Base-by-base conservation (phyloP, 768 basidiomycete species). In the Mycena floridula region DNA sequence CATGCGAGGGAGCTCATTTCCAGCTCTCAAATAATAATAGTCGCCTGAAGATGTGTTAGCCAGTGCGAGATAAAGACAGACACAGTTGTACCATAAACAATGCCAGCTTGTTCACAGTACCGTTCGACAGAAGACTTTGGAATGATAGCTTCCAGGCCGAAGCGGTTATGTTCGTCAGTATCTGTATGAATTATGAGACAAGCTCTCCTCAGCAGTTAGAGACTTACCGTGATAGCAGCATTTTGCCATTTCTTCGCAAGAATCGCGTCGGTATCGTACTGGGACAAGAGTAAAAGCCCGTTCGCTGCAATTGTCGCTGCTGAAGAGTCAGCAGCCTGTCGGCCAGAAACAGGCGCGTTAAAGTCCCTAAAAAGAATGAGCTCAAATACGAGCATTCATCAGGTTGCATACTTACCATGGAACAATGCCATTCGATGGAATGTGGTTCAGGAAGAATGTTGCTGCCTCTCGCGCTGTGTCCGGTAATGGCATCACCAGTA, bases 311-410 rank as follows among this genome's bases (percentile, higher is more conserved):
- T 74, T 26, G 74, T 79, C 7, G 82, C 79, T 4, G 85, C 82
- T 13, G 83, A 84, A 2, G 79, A 81, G 60, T 88, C 85, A 1
- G 82, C 81, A 1, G 79, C 76, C n/a, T n/a, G n/a, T 11, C 75
- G 69, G 15, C 75, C 72, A 3, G 62, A 49, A 5, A 58, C 58
- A 28, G 72, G 55, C 5, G 82, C 85, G 47, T 85, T 74, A 25
- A 7, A 32, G 46, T 24, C 25, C 42, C 24, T 25, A 11, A 7
- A 12, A 46, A 30, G 7, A 15, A 21, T 25, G 46, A 40, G 18
- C 44, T 16, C 35, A 20, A 18, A 7, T 38, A 27, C 7, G 5
- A 4, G 8, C 63, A 23, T 26, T n/a, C 26, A 9, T n/a, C 23
- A 21, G 38, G 36, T 39, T 20, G 25, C n/a, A n/a, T 9, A 58